phyloP scores from a whole-genome alignment of 176 grass and related monocot genomes.

The Thinopyrum elongatum region DNA sequence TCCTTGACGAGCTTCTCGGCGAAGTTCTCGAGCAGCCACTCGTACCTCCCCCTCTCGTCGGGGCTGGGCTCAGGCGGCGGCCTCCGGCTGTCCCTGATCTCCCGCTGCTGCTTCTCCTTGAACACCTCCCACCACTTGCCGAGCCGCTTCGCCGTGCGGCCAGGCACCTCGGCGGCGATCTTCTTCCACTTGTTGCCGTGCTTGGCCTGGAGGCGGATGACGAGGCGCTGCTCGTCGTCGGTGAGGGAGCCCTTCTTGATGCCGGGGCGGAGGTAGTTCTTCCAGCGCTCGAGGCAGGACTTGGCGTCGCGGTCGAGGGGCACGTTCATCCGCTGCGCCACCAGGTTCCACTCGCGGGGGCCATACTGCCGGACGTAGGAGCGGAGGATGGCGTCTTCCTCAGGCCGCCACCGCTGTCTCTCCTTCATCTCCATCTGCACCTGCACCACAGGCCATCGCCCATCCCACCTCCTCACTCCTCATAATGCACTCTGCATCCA shows the following conservation, averaged over 20 bases:
- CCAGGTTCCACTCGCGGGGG: conserved; percentile 86
- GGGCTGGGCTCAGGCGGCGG: conserved; percentile 49
- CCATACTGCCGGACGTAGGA: conserved; percentile 92
- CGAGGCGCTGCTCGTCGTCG: conserved; percentile 90
- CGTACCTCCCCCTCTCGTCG: conserved; percentile 67
- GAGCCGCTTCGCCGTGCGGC: conserved; percentile 78
- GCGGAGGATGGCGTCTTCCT: conserved; percentile 88
- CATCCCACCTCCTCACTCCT: conserved; percentile 51
- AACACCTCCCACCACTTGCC: conserved; percentile 99
- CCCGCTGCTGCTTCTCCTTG: conserved; percentile 93
- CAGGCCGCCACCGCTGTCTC: conserved; percentile 90
- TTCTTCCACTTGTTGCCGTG: conserved; percentile 99
- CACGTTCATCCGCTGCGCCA: conserved; percentile 89
- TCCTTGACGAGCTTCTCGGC: conserved; percentile 94
- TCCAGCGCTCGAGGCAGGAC: conserved; percentile 95
- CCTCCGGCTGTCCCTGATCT: conserved; percentile 43
- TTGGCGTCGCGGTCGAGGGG: conserved; percentile 85
- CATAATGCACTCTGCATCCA: conserved; percentile 55
- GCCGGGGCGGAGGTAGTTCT: conserved; percentile 90
- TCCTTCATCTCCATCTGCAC: conserved; percentile 80
- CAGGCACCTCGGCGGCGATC: conserved; percentile 91
- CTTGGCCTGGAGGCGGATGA: conserved; percentile 85
- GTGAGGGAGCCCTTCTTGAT: conserved; percentile 95
- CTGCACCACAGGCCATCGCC: conserved; percentile 42
- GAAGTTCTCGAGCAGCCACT: conserved; percentile 92